These are phyloP conservation scores for Apiospora pterosperma DNA, from an alignment of 2,329 filamentous ascomycete species.

Conservation along the genomic window DNA sequence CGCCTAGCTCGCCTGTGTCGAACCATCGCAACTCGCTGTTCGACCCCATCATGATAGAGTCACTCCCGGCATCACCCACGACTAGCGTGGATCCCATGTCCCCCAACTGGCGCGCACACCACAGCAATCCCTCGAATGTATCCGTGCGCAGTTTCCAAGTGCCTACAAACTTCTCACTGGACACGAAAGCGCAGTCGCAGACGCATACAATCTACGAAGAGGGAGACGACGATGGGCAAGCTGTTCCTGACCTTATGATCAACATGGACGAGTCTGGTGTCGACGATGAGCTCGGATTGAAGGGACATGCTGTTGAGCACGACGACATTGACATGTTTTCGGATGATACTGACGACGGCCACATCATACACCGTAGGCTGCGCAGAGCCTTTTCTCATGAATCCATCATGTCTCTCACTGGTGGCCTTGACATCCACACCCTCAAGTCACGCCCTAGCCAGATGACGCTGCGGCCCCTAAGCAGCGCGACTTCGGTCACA, in stretches of 20 bases:
- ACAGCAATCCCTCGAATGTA: conserved; percentile 54
- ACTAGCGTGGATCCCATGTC: conserved; percentile 71
- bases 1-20: conserved; percentile 78
- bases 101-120: conserved; percentile 51
- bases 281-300: conserved; percentile 27
- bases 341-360: conserved; percentile 29
- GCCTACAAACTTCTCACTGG: conserved; percentile 21
- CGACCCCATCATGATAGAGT: conserved; percentile 66
- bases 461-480: conserved; percentile 56
- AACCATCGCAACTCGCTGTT: conserved; percentile 74
- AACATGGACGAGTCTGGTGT: conserved; percentile 29
- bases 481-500: conserved; percentile 50
- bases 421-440: conserved; percentile 87
- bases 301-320: conserved; percentile 15
- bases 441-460: conserved; percentile 74
- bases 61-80: conserved; percentile 75
- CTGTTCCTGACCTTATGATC: conserved; percentile 25
- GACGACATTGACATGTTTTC: conserved; percentile 24
- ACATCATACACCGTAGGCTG: conserved; percentile 42
- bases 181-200: conserved; percentile 14
- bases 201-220: conserved; percentile 25
- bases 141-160: conserved; percentile 48
- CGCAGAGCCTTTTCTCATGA: conserved; percentile 76
- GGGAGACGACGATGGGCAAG: conserved; percentile 29
- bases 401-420: conserved; percentile 81